Evolutionary conservation across 805 yeast genomes (phyloP).

Genomic region (Yamadazyma paraphyllophila): DNA sequence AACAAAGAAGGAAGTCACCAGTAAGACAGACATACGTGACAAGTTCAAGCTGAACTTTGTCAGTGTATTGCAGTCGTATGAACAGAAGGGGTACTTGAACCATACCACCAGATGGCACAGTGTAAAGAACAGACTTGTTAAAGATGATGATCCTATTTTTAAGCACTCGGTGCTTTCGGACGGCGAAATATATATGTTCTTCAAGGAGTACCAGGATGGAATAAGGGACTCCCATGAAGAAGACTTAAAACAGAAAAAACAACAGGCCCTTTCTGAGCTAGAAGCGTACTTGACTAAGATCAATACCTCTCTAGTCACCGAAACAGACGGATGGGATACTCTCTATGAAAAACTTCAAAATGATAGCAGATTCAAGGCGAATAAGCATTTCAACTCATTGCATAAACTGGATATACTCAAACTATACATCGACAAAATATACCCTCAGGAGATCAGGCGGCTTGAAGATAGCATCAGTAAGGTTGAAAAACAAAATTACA

Average conservation of each 20-base stretch:
- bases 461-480: conserved; percentile 20
- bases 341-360: conserved; percentile 32
- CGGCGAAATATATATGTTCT: conserved; percentile 52
- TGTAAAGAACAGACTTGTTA: conserved; percentile 44
- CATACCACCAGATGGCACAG: conserved; percentile 66
- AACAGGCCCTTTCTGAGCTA: conserved; percentile 53
- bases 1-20: conserved; percentile 48
- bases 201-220: conserved; percentile 45
- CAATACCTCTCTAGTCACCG: conserved; percentile 26
- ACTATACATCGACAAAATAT: conserved; percentile 43
- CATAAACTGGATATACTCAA: conserved; percentile 59
- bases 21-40: conserved; percentile 52
- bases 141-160: conserved; percentile 65
- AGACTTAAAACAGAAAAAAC: conserved; percentile 26
- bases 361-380: conserved; percentile 57
- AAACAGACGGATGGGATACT: conserved; percentile 36
- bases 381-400: conserved; percentile 51
- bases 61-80: conserved; percentile 41
- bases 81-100: conserved; percentile 36
- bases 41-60: conserved; percentile 56
- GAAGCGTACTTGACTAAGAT: conserved; percentile 47
- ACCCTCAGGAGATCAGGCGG: conserved; percentile 23
- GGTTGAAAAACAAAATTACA: conserved; percentile 41
- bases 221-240: conserved; percentile 32
- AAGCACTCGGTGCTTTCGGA: conserved; percentile 60